Evolutionary conservation across 257 asterid species (phyloP).

Genomic region (Avicennia marina): DNA sequence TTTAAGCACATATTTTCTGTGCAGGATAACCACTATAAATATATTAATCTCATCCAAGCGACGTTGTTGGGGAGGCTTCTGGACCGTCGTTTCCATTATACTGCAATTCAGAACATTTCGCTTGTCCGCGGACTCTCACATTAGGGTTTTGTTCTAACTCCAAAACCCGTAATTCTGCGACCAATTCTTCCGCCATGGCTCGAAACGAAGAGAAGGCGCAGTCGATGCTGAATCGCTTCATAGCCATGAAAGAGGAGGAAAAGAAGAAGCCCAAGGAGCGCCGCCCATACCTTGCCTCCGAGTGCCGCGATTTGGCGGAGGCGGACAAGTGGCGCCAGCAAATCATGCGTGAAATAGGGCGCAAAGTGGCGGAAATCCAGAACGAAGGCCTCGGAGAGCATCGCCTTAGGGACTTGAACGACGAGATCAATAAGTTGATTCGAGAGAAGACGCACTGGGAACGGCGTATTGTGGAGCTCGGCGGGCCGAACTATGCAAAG

Average conservation of each 20-base stretch:
- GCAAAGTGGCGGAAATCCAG: slow-evolving; percentile 89
- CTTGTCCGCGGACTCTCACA: too few species aligned
- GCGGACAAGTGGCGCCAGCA: slow-evolving; percentile 99
- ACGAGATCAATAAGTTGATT: slow-evolving; percentile 88
- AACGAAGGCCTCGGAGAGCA: slow-evolving; percentile 94
- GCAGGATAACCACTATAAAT: too few species aligned
- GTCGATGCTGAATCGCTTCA: slow-evolving; percentile 87
- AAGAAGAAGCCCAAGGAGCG: slow-evolving; percentile 93
- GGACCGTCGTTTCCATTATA: too few species aligned
- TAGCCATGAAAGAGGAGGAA: slow-evolving; percentile 82
- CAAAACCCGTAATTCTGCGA: slow-evolving; percentile 10
- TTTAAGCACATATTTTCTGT: too few species aligned
- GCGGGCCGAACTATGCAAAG: slow-evolving; percentile 67
- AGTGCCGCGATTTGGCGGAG: slow-evolving; percentile 93
- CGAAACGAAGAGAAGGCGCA: slow-evolving; percentile 99
- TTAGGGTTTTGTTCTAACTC: slow-evolving; percentile 17
- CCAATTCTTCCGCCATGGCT: slow-evolving; percentile 64
- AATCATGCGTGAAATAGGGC: slow-evolving; percentile 90
- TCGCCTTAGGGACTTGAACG: slow-evolving; percentile 82
- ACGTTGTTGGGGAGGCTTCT: too few species aligned
- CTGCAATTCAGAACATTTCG: too few species aligned
- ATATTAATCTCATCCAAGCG: too few species aligned
- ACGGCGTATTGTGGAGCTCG: slow-evolving; percentile 82
- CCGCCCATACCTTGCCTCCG: slow-evolving; percentile 92
- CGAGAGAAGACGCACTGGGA: slow-evolving; percentile 96